Conservation (phyloP, 768 basidiomycete species). For the Russula foetens region DNA sequence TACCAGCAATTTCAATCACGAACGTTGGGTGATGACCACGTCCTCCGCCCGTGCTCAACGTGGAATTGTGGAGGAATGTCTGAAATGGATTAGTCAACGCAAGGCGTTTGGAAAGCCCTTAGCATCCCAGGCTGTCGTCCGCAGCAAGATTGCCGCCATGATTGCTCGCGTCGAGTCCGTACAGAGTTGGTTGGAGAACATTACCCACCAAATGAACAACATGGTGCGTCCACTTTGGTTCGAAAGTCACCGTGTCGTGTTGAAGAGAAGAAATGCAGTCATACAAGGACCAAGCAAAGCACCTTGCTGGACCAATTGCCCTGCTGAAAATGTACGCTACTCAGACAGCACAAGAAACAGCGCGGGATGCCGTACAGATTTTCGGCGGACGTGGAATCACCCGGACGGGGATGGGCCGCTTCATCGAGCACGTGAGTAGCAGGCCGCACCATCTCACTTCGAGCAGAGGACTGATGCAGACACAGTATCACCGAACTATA, state of each 20-base stretch:
- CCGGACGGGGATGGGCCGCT: slow-evolving; percentile 68
- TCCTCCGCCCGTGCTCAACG: slow-evolving; percentile 59
- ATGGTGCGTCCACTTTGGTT: slow-evolving; percentile 42
- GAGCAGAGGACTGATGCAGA: not conserved
- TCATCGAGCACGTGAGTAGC: slow-evolving; percentile 58
- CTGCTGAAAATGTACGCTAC: slow-evolving; percentile 77
- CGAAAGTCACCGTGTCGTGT: slow-evolving; percentile 21
- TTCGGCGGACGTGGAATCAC: slow-evolving; percentile 86
- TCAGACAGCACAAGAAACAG: slow-evolving; percentile 67
- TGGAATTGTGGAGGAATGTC: slow-evolving; percentile 68
- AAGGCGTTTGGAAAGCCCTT: slow-evolving; percentile 89
- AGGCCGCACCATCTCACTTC: not conserved
- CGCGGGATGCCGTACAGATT: slow-evolving; percentile 76
- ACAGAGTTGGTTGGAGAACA: slow-evolving; percentile 80
- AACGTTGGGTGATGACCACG: slow-evolving; percentile 89
- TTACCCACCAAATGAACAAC: slow-evolving; percentile 83
- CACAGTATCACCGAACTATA: slow-evolving; percentile 34
- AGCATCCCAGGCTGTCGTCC: slow-evolving; percentile 77
- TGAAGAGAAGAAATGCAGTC: slow-evolving; percentile 28
- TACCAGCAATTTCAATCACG: slow-evolving; percentile 86
- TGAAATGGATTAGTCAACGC: slow-evolving; percentile 86
- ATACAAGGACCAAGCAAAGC: slow-evolving; percentile 64
- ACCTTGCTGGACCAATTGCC: slow-evolving; percentile 73
- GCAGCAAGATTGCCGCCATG: slow-evolving; percentile 83
- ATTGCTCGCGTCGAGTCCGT: slow-evolving; percentile 75